These are phyloP conservation scores for Singerocomus inundabilis DNA, from an alignment of 1,284 basidiomycete genomes.

Conservation along the genomic window DNA sequence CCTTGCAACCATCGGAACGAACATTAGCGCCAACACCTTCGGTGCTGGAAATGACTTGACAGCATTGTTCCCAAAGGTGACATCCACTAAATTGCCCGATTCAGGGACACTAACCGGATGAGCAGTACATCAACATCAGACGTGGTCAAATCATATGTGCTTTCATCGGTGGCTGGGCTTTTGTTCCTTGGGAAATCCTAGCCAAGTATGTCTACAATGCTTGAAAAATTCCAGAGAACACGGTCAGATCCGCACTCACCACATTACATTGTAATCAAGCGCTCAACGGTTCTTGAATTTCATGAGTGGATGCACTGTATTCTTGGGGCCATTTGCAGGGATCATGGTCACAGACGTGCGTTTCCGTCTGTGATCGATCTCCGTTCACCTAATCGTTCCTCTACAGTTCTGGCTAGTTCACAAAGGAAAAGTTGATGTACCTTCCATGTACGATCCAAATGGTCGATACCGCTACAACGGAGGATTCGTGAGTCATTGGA, in stretches of 20 bases:
- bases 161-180: conserved; percentile 55
- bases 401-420: conserved; percentile 66
- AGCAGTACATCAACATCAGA: conserved; percentile 57
- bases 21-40: conserved; percentile 64
- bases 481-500: conserved; percentile 50
- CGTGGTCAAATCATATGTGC: conserved; percentile 63
- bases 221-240: neutral
- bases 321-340: conserved; percentile 69
- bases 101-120: conserved; percentile 8
- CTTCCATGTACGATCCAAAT: conserved; percentile 67
- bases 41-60: conserved; percentile 66
- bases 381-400: conserved; percentile 1
- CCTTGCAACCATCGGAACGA: conserved; percentile 60
- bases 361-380: conserved; percentile 10
- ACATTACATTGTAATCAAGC: conserved; percentile 20
- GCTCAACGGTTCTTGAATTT: conserved; percentile 50
- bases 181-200: conserved; percentile 53
- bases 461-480: conserved; percentile 63
- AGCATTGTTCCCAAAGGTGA: conserved; percentile 44
- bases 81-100: neutral
- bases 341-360: conserved; percentile 71
- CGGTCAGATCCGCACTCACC: conserved; percentile 3
- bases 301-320: conserved; percentile 70
- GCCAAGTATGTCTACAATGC: conserved; percentile 35
- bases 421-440: conserved; percentile 60